Percentiles rank a stretch among this genome's conserved stretches.
Evolutionary conservation across 208 protist genomes (phyloP).

Genomic region (Leishmania tarentolae): DNA sequence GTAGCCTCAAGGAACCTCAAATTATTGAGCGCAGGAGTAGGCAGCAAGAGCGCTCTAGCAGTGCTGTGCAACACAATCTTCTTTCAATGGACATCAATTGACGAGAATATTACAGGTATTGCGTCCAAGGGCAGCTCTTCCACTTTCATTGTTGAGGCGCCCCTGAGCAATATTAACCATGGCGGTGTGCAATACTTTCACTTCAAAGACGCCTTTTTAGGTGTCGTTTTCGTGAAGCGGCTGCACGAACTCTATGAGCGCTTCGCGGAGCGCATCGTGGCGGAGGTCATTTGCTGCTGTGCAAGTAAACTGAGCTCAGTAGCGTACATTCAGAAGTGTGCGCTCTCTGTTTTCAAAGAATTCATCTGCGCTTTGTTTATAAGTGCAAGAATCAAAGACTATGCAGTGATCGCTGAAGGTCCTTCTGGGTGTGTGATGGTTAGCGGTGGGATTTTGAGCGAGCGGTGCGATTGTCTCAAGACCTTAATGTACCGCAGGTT

Average conservation of each 20-base stretch:
- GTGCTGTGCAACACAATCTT: slow-evolving; percentile 14
- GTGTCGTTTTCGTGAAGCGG: not conserved
- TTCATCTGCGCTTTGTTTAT: not conserved
- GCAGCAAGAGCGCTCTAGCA: slow-evolving; percentile 11
- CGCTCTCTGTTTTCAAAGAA: not conserved
- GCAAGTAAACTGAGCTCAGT: not conserved
- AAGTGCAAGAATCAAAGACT: not conserved
- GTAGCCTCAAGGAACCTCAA: slow-evolving; percentile 7
- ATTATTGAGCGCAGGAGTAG: not conserved
- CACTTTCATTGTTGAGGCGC: not conserved
- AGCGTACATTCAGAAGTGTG: not conserved
- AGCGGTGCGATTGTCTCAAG: not conserved
- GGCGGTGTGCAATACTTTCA: not conserved
- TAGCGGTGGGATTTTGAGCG: not conserved
- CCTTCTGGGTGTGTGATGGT: not conserved
- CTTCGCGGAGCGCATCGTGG: not conserved
- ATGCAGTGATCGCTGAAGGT: not conserved
- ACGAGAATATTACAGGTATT: not conserved
- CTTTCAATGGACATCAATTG: slow-evolving; percentile 3
- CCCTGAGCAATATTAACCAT: not conserved
- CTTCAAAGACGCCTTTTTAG: not conserved
- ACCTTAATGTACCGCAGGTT: not conserved
- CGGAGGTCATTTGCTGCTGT: not conserved
- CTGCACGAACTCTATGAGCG: slow-evolving; percentile 3
- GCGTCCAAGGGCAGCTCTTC: not conserved